phyloP scores from a whole-genome alignment of 1,284 basidiomycete genomes.

The Xerocomus amazonicus region DNA sequence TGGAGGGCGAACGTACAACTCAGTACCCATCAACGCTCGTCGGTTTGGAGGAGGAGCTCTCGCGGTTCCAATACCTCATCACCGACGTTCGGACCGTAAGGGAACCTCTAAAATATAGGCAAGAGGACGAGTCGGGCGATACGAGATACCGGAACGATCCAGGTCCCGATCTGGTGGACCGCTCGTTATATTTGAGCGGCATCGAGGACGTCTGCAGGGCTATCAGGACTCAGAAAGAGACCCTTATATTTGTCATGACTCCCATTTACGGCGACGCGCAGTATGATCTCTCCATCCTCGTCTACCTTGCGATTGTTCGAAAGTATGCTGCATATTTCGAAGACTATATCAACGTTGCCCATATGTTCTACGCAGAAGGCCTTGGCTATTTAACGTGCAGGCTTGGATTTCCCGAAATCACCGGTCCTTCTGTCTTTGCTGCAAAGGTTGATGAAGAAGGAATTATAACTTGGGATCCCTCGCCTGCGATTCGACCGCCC shows the following conservation, averaged over 20 bases:
- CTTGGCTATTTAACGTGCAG: not conserved
- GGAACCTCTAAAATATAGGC: not conserved
- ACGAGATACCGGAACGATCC: too few species aligned
- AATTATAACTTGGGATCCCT: not conserved
- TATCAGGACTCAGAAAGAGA: not conserved
- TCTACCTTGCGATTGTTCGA: not conserved
- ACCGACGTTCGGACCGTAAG: not conserved
- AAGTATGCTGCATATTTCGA: not conserved
- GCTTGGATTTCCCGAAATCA: not conserved
- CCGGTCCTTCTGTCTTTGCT: not conserved
- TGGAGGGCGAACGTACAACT: not conserved
- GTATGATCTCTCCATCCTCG: not conserved
- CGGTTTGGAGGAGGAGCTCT: not conserved
- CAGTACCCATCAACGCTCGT: not conserved
- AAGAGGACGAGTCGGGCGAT: not conserved
- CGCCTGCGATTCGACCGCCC: not conserved
- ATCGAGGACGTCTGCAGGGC: not conserved
- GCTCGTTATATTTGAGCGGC: not conserved
- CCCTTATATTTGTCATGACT: not conserved
- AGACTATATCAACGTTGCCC: not conserved
- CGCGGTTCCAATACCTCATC: not conserved
- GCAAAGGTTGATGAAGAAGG: not conserved
- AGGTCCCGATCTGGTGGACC: too few species aligned
- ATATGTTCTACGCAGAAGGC: not conserved
- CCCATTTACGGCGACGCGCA: too few species aligned